Percentiles rank a stretch among this genome's conserved stretches.
Conservation (phyloP, 108 stramenopile species). For the Aureococcus anophagefferens region DNA sequence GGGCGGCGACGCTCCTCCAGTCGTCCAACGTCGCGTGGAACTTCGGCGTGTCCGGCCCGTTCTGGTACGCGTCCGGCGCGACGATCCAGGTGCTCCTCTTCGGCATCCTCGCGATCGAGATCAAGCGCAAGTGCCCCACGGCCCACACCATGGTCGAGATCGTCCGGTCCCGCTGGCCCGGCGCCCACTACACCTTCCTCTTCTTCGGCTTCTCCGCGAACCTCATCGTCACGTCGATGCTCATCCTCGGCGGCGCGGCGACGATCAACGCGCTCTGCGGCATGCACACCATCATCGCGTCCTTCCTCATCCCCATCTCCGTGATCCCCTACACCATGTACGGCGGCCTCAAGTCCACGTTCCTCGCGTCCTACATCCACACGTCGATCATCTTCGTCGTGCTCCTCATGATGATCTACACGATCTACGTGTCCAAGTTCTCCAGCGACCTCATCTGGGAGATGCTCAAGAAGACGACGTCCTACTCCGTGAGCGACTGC, state of each 20-base stretch:
- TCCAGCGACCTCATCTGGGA: slow-evolving; percentile 54
- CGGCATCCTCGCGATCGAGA: slow-evolving; percentile 76
- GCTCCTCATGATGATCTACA: slow-evolving; percentile 68
- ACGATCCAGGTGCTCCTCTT: slow-evolving; percentile 82
- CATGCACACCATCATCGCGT: slow-evolving; percentile 64
- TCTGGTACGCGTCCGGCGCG: slow-evolving; percentile 81
- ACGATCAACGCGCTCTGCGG: slow-evolving; percentile 78
- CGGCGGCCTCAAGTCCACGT: slow-evolving; percentile 82
- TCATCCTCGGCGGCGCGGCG: slow-evolving; percentile 83
- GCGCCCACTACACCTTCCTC: slow-evolving; percentile 81
- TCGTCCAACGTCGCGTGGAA: slow-evolving; percentile 82
- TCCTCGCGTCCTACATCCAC: slow-evolving; percentile 73
- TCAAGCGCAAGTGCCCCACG: slow-evolving; percentile 76
- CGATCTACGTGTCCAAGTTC: slow-evolving; percentile 63
- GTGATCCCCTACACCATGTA: slow-evolving; percentile 80
- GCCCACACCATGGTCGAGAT: slow-evolving; percentile 88
- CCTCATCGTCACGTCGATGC: slow-evolving; percentile 80
- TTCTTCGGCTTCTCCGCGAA: slow-evolving; percentile 69
- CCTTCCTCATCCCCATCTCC: slow-evolving; percentile 80
- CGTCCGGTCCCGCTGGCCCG: too few relatives aligned
- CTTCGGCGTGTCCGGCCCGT: slow-evolving; percentile 84
- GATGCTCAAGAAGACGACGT: slow-evolving; percentile 44
- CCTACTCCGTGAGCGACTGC: slow-evolving; percentile 53
- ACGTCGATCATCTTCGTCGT: slow-evolving; percentile 70
- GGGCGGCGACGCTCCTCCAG: slow-evolving; percentile 86